These are phyloP conservation scores for Potentilla sterilis DNA, from an alignment of 306 rosid genomes.

Conservation along the genomic window DNA sequence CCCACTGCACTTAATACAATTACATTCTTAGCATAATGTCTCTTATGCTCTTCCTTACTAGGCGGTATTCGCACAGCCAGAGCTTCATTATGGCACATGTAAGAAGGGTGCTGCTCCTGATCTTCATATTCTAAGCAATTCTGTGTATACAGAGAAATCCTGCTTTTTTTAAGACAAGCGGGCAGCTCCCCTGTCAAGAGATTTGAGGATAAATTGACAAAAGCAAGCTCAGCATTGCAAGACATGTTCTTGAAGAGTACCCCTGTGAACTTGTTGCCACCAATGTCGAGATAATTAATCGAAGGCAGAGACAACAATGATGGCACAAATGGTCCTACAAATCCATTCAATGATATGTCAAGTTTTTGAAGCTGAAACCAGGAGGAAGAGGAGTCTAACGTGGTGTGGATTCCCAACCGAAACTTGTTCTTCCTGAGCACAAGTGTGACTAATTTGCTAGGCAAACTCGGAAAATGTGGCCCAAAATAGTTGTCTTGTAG, in stretches of 20 bases:
- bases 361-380: constrained; percentile 68
- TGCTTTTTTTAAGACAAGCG: constrained; percentile 44
- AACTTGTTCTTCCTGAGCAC: constrained; percentile 74
- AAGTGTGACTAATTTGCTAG: constrained; percentile 53
- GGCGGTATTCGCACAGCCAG: constrained; percentile 61
- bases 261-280: constrained; percentile 78
- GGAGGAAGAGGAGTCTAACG: constrained; percentile 33
- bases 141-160: constrained; percentile 39
- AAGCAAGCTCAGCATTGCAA: constrained; percentile 61
- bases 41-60: constrained; percentile 32
- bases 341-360: constrained; percentile 69
- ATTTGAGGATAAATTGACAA: constrained; percentile 79
- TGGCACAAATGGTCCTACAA: constrained; percentile 73
- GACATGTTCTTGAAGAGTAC: constrained; percentile 53
- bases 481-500: constrained; percentile 69
- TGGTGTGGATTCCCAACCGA: constrained; percentile 51
- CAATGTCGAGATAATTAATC: constrained; percentile 61
- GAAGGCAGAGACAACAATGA: constrained; percentile 68
- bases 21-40: constrained; percentile 33
- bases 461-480: constrained; percentile 69
- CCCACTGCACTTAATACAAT: constrained; percentile 53
- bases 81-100: constrained; percentile 77
- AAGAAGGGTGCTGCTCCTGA: constrained; percentile 48
- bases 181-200: constrained; percentile 79
- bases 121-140: constrained; percentile 63